Evolutionary conservation across 2,329 filamentous ascomycete genomes (phyloP), one percentile per base, ranked within the genome.

Genomic region (Nannizzia gypsea): DNA sequence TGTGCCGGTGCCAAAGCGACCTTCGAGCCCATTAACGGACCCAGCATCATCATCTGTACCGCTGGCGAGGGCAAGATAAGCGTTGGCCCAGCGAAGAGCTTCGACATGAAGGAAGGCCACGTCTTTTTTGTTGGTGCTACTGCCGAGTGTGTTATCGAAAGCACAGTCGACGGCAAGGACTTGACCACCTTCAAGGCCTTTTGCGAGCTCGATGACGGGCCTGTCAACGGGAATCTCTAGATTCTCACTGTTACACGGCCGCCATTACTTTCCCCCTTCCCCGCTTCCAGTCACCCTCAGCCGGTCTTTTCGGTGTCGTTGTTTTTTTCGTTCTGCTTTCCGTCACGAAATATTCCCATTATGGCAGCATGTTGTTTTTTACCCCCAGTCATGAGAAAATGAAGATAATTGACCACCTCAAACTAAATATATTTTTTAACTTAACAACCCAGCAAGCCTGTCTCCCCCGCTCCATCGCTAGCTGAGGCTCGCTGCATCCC

Each of bases 171-270:
- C 0, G 75, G 79, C 0, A 83, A 83, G 26, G 83, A 87, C 59
- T 87, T 97, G 65, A 87, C 87, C 26, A 91, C 88, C 0, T 99
- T 95, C 78, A 93, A 91, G 77, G 93, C 92, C 0, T 96, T 95
- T 72, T 96, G 90, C 69, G 91, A 96, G 77, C 77, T 74, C 22
- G 73, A 76, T 66, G 73, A 76, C 64, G 71, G 69, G 36, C 61
- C 69, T 64, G 67, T 69, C 59, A 72, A 74, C 61, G 71, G 70
- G 34, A 60, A 71, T 58, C 31, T 62, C 40, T 73, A 66, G 66
- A 3, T 8, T 31, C 6, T 31, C 3, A 31, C 28, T 4, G 28
- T 31, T 5, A 31, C 28, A 31, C 28, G 9, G 28, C 28, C 6
- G 6, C 9, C 6, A 31, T 31, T 31, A 8, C 3, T 4, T 31